Percentiles rank a stretch among this genome's conserved stretches.
Evolutionary conservation across 495 filamentous ascomycete species (phyloP).

Genomic region (Penicillium arizonense): DNA sequence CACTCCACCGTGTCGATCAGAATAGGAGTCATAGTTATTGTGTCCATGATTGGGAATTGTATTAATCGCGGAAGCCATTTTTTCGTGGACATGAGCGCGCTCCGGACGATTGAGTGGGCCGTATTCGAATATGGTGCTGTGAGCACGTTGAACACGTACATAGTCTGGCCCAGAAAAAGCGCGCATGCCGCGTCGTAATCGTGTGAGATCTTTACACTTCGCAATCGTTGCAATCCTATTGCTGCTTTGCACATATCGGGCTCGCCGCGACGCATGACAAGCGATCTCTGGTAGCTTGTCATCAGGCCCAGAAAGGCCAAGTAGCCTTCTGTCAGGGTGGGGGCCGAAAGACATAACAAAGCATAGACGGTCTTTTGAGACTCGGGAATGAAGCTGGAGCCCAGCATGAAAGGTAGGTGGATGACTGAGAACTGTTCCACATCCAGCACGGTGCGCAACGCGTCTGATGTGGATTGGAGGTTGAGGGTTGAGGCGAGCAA

Average conservation of each 20-base stretch:
- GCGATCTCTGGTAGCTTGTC: slow-evolving; percentile 24
- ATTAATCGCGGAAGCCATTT: slow-evolving; percentile 27
- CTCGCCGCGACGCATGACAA: slow-evolving; percentile 18
- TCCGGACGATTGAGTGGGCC: slow-evolving; percentile 27
- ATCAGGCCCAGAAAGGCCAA: slow-evolving; percentile 26
- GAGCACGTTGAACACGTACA: slow-evolving; percentile 31
- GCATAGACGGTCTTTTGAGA: slow-evolving; percentile 18
- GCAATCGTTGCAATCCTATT: slow-evolving; percentile 21
- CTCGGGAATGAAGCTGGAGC: slow-evolving; percentile 17
- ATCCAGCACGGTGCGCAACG: slow-evolving; percentile 24
- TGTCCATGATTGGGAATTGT: slow-evolving; percentile 24
- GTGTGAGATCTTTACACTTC: slow-evolving; percentile 19
- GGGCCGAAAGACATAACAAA: slow-evolving; percentile 19
- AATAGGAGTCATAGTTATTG: slow-evolving; percentile 30
- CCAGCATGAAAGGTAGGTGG: slow-evolving; percentile 25
- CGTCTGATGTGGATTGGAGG: slow-evolving; percentile 21
- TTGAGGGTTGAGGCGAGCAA: slow-evolving; percentile 14
- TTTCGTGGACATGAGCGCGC: slow-evolving; percentile 26
- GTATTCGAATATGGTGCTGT: slow-evolving; percentile 24
- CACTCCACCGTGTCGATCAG: slow-evolving; percentile 33
- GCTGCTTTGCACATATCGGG: slow-evolving; percentile 26
- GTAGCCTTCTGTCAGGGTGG: slow-evolving; percentile 24
- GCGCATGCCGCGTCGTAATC: slow-evolving; percentile 25
- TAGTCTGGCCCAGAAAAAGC: slow-evolving; percentile 28
- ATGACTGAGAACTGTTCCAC: slow-evolving; percentile 23